Base-by-base conservation (phyloP, 1,284 basidiomycete genomes). In the Paramarasmius palmivorus region DNA sequence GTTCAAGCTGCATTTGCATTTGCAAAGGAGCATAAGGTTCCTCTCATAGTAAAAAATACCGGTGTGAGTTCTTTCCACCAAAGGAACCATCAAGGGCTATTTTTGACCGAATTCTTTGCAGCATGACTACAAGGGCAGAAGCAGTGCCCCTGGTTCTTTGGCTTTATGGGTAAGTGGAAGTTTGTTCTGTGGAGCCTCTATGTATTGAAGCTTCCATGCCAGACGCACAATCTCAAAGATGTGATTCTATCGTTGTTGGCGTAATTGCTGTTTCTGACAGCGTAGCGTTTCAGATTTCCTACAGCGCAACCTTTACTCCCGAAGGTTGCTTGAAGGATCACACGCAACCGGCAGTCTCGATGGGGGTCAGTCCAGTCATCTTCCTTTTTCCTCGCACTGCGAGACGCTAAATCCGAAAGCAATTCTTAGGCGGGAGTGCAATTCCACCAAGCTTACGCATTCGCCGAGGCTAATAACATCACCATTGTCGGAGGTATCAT, bases 41-140 rank as follows among this genome's bases (percentile, higher is more conserved):
- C 74, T 5, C 57, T 82, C 19, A 73, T 75, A 3, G 66, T 81
- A 20, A 78, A 79, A 57, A 81, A 81, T 59, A 77, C 77, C 10
- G 79, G 78, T 20, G 77, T 77, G 55, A 60, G 73, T 62, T 23
- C 4, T 22, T 42, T 55, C 34, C 19, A 50, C 22, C 22, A 25
- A 14, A 14, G 20, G 23, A 52, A 38, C 22, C 29, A 9, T 19
- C 26, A 2, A 36, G 23, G n/a, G 50, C 55, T 17, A 17, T 17
- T 9, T 15, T 39, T 17, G 22, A n/a, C n/a, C n/a, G n/a, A n/a
- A n/a, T n/a, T 14, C 35, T 45, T 22, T 25, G 14, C n/a, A 77
- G 72, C 76, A 78, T 55, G 76, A 78, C 57, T 77, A 76, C 58
- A 70, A 72, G 51, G 75, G 76, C 32, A 65, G 76, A 15, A 77